phyloP scores from a whole-genome alignment of 176 grass and related monocot genomes.

The Aegilops speltoides region DNA sequence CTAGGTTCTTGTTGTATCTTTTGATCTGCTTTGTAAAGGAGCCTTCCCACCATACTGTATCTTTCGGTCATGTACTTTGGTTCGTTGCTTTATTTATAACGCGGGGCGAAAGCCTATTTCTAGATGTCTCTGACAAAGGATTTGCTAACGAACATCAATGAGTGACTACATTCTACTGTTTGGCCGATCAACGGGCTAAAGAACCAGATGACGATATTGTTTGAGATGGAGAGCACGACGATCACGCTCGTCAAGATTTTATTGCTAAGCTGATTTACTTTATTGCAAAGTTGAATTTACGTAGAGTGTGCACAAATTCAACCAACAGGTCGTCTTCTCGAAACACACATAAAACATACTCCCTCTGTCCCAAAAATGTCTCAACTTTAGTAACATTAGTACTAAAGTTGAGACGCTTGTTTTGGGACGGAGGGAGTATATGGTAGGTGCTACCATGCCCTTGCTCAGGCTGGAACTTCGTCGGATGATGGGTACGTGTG shows the following conservation, averaged over 20 bases:
- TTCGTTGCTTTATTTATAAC: too few relatives aligned
- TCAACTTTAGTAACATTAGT: too few relatives aligned
- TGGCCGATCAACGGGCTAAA: not conserved
- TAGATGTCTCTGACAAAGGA: not conserved
- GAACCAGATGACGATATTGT: not conserved
- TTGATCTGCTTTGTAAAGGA: too few relatives aligned
- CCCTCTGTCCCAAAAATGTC: too few relatives aligned
- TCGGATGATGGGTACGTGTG: slow-evolving; percentile 42
- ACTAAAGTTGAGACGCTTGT: too few relatives aligned
- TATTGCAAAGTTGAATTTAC: not conserved
- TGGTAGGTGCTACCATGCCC: not conserved
- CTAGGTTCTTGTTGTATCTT: too few relatives aligned
- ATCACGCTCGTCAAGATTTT: not conserved
- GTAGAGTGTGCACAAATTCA: not conserved
- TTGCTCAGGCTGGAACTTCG: slow-evolving; percentile 50
- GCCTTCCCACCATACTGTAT: too few relatives aligned
- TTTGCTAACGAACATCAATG: not conserved
- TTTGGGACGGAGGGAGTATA: not conserved
- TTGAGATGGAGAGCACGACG: not conserved
- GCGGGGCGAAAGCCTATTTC: too few relatives aligned
- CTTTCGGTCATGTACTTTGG: too few relatives aligned
- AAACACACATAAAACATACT: not conserved
- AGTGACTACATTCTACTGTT: not conserved
- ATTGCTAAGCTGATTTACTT: not conserved
- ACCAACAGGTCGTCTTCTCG: not conserved